Percentiles rank a stretch among this genome's conserved stretches.
These are phyloP conservation scores for Diddensiella caesifluorescens DNA, from an alignment of 805 yeast species.

Conservation along the genomic window DNA sequence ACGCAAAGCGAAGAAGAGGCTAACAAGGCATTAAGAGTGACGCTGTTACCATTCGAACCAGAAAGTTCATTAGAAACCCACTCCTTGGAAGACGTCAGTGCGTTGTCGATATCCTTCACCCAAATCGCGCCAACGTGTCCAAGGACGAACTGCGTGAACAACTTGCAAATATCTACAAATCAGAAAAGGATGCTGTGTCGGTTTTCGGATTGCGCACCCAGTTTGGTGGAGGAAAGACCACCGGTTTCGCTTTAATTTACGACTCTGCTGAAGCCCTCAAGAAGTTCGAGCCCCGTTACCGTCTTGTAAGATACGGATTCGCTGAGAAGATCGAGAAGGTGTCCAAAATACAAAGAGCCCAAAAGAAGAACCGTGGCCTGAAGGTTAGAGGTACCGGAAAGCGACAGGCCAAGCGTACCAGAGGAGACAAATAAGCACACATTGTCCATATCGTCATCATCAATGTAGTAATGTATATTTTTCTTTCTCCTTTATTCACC, in stretches of 20 bases:
- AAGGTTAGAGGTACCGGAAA: slow-evolving; percentile 98
- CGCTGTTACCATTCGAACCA: slow-evolving; percentile 99
- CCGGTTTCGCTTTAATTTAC: slow-evolving; percentile 99
- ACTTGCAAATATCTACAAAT: slow-evolving; percentile 81
- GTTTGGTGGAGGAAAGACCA: slow-evolving; percentile 99
- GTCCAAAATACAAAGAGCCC: slow-evolving; percentile 99
- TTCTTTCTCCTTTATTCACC: too few relatives aligned
- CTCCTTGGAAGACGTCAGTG: slow-evolving; percentile 99
- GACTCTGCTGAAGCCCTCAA: slow-evolving; percentile 96
- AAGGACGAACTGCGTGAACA: slow-evolving; percentile 98
- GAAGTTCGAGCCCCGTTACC: slow-evolving; percentile 98
- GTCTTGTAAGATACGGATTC: slow-evolving; percentile 98
- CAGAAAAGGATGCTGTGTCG: slow-evolving; percentile 89
- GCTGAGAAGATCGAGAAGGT: slow-evolving; percentile 95
- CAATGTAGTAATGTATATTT: slow-evolving; percentile 4
- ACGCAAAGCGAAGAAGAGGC: too few relatives aligned
- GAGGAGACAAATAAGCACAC: slow-evolving; percentile 22
- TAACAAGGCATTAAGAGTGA: slow-evolving; percentile 78
- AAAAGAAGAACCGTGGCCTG: slow-evolving; percentile 98
- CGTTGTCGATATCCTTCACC: slow-evolving; percentile 99
- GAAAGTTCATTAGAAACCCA: slow-evolving; percentile 99
- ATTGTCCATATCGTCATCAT: neutral
- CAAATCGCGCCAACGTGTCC: slow-evolving; percentile 98
- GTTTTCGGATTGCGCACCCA: slow-evolving; percentile 99
- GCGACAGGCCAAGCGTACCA: slow-evolving; percentile 69